Evolutionary conservation across 257 asterid genomes (phyloP).

Genomic region (Rhazya stricta): DNA sequence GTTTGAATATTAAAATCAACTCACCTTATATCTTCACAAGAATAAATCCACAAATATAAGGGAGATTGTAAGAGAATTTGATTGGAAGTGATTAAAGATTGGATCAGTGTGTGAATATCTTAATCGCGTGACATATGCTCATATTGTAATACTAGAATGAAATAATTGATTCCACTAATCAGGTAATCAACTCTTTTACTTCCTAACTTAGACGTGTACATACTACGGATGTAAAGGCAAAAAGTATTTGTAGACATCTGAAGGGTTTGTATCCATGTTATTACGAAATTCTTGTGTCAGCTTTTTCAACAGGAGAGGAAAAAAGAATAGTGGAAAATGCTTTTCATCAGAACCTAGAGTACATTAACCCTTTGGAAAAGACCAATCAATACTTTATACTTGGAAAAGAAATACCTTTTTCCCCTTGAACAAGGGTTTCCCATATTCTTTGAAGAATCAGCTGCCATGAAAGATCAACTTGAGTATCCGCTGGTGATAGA

Average conservation of each 20-base stretch:
- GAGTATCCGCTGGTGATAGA: slow-evolving; percentile 47
- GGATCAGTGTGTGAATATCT: neutral
- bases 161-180: neutral
- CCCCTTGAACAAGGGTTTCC: slow-evolving; percentile 61
- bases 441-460: slow-evolving; percentile 75
- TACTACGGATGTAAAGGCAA: neutral
- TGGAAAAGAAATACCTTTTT: slow-evolving; percentile 42
- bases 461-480: slow-evolving; percentile 92
- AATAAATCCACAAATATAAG: neutral
- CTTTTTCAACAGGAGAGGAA: neutral
- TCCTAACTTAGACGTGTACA: neutral
- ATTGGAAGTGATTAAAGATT: neutral
- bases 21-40: neutral
- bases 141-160: neutral
- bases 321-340: too few relatives aligned
- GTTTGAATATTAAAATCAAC: neutral
- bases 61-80: neutral
- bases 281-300: neutral
- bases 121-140: neutral
- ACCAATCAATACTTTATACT: neutral
- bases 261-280: neutral
- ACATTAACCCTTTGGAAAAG: neutral
- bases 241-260: neutral
- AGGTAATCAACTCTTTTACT: neutral
- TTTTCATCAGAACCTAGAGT: neutral